phyloP scores from a whole-genome alignment of 768 basidiomycete species.

The Lactarius pseudohatsudake region DNA sequence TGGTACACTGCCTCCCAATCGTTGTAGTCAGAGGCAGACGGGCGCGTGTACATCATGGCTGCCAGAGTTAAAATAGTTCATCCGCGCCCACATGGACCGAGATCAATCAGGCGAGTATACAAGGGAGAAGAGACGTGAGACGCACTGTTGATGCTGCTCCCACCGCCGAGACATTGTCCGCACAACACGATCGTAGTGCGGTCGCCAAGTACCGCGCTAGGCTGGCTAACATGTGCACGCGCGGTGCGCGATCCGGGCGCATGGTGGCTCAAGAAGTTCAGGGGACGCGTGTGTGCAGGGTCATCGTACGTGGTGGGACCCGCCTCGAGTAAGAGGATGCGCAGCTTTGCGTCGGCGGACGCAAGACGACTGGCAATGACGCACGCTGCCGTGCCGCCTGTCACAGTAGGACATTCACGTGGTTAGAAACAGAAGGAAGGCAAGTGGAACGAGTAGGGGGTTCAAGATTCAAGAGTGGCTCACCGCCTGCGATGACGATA shows the following conservation, averaged over 20 bases:
- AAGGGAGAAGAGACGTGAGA: neutral
- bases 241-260: slow-evolving; percentile 42
- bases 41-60: slow-evolving; percentile 55
- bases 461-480: neutral
- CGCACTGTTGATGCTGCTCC: slow-evolving; percentile 58
- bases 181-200: slow-evolving; percentile 45
- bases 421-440: neutral
- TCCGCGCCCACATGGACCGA: neutral
- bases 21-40: slow-evolving; percentile 62
- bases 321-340: slow-evolving; percentile 59
- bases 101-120: neutral
- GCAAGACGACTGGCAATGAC: slow-evolving; percentile 56
- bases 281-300: slow-evolving; percentile 53
- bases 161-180: slow-evolving; percentile 59
- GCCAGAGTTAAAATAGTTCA: neutral
- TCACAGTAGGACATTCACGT: neutral
- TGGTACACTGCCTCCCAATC: slow-evolving; percentile 34
- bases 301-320: slow-evolving; percentile 52
- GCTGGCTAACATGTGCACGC: slow-evolving; percentile 40
- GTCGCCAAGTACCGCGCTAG: slow-evolving; percentile 45
- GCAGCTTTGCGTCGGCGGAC: slow-evolving; percentile 50
- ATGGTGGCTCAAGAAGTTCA: slow-evolving; percentile 47
- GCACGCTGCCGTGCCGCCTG: slow-evolving; percentile 52
- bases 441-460: neutral
- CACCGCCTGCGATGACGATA: slow-evolving; percentile 3